A percentile compares a stretch with the other conserved stretches of the same genome.
These are phyloP conservation scores for sorghum (Sorghum bicolor) DNA, from an alignment of 176 grass and related monocot species.

Conservation along the genomic window Sorghum_bicolor_NCBIv3 NC_012875.2:42346501-42347000, in stretches of 20 bases:
- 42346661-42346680: neutral
- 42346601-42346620: constrained; percentile 81
- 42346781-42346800: constrained; percentile 85
- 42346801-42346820: constrained; percentile 84
- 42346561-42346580: constrained; percentile 86
- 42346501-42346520: constrained; percentile 60
- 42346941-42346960: constrained; percentile 59
- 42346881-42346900: constrained; percentile 77
- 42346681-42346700: neutral
- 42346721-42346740: neutral
- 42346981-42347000: constrained; percentile 3
- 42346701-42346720: neutral
- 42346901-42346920: constrained; percentile 50
- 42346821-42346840: constrained; percentile 90
- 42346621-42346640: constrained; percentile 58
- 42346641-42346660: constrained; percentile 69
- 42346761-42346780: constrained; percentile 12
- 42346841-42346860: constrained; percentile 66
- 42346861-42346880: constrained; percentile 87
- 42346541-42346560: constrained; percentile 59
- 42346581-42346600: constrained; percentile 78
- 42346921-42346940: constrained; percentile 58
- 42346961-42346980: constrained; percentile 13
- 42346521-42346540: constrained; percentile 64
- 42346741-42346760: neutral